A percentile compares a stretch with the other conserved stretches of the same genome.
These are phyloP conservation scores for Bimuria novae-zelandiae DNA, from an alignment of 2,329 filamentous ascomycete genomes.

Conservation along the genomic window DNA sequence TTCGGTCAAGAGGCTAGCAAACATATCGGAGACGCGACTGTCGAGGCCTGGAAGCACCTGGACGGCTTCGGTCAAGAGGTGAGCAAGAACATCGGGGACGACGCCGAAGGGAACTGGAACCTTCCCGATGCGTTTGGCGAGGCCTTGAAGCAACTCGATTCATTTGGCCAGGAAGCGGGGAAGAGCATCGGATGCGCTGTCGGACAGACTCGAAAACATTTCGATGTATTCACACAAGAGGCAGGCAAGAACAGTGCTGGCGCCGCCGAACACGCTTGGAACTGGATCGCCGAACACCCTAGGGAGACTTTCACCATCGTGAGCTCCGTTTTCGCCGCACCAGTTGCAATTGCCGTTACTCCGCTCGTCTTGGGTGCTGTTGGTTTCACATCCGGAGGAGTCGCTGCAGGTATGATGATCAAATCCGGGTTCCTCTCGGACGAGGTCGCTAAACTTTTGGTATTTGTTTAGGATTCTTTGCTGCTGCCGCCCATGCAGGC, in stretches of 20 bases:
- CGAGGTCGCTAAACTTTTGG: too few species aligned
- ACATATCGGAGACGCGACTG: too few species aligned
- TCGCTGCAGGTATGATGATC: neutral
- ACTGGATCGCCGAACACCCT: neutral
- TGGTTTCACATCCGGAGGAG: neutral
- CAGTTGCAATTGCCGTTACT: neutral
- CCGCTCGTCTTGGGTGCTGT: neutral
- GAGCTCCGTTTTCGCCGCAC: neutral
- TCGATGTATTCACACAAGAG: slow-evolving; percentile 10
- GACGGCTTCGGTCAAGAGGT: too few species aligned
- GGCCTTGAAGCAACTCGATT: too few species aligned
- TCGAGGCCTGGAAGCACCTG: too few species aligned
- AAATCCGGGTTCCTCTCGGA: neutral
- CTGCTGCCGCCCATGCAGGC: slow-evolving; percentile 17
- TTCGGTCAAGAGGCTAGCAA: too few species aligned
- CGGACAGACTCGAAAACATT: slow-evolving; percentile 4
- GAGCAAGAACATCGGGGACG: too few species aligned
- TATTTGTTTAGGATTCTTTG: slow-evolving; percentile 16
- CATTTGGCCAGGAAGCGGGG: too few species aligned
- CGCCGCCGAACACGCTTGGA: neutral
- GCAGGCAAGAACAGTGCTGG: neutral
- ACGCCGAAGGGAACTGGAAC: too few species aligned
- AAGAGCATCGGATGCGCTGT: too few species aligned
- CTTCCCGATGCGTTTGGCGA: too few species aligned
- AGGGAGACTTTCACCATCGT: neutral